Percentiles rank a stretch among this genome's conserved stretches.
These are phyloP conservation scores for Leccinum rimulosum DNA, from an alignment of 768 basidiomycete genomes.

Conservation along the genomic window DNA sequence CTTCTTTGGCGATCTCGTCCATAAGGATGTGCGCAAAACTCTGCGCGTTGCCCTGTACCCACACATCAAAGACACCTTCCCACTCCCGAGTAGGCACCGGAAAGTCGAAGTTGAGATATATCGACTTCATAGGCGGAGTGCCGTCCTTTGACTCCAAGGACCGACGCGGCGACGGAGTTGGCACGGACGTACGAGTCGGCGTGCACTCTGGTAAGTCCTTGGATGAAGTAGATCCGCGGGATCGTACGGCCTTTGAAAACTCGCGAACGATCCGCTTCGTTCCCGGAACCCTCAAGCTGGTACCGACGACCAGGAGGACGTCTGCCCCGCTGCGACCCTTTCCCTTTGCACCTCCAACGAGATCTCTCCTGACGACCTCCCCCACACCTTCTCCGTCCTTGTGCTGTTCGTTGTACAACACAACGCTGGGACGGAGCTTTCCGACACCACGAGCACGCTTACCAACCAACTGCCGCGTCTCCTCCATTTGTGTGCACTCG, in stretches of 20 bases:
- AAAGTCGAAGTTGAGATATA: slow-evolving; percentile 87
- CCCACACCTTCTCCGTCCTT: slow-evolving; percentile 87
- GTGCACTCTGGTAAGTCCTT: slow-evolving; percentile 29
- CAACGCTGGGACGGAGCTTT: slow-evolving; percentile 79
- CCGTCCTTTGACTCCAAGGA: slow-evolving; percentile 39
- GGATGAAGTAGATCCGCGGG: slow-evolving; percentile 40
- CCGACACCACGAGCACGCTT: slow-evolving; percentile 82
- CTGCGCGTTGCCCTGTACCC: slow-evolving; percentile 89
- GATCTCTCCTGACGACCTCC: slow-evolving; percentile 75
- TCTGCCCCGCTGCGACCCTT: slow-evolving; percentile 76
- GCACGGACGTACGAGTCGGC: slow-evolving; percentile 36
- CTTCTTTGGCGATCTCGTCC: slow-evolving; percentile 56
- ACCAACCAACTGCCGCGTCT: slow-evolving; percentile 66
- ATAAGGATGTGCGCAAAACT: slow-evolving; percentile 62
- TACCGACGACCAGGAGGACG: slow-evolving; percentile 85
- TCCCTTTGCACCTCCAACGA: slow-evolving; percentile 66
- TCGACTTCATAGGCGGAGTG: slow-evolving; percentile 55
- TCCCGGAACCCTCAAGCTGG: slow-evolving; percentile 84
- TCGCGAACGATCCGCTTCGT: slow-evolving; percentile 91
- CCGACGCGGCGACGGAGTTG: slow-evolving; percentile 49
- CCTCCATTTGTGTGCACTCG: slow-evolving; percentile 67
- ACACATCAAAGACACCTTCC: slow-evolving; percentile 88
- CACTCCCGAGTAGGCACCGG: slow-evolving; percentile 82
- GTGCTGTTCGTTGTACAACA: slow-evolving; percentile 88
- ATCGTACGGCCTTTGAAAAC: slow-evolving; percentile 73